Base-by-base conservation (phyloP, 208 protist genomes). In the Entamoeba dispar region DNA sequence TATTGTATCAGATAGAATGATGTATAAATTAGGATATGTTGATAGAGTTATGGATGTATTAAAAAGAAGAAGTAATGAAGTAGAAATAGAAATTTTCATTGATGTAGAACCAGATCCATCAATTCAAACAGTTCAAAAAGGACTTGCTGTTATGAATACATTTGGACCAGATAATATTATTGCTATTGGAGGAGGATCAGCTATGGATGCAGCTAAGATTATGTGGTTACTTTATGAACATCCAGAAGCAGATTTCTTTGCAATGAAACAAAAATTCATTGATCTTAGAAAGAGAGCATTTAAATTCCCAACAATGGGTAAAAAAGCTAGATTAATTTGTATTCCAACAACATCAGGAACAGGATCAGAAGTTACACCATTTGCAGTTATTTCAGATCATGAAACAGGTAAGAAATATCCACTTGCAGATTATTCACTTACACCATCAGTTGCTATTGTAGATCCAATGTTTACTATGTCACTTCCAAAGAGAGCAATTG, bases 141-240 rank as follows among this genome's bases (percentile, higher is more conserved):
- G 27, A n/a, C 34, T 95, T 34, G 50, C 4, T 2, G 6, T 14
- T 10, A 61, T 93, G n/a, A 27, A 69, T 12, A 12, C 91, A 8
- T 95, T 93, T 93, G 15, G 93, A 49, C 7, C 14, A 43, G 31
- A 27, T 43, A 43, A 43, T 43, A 43, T 43, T 43, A 43, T 22
- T 90, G 69, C 69, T 38, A 95, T 97, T 92, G 97, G 97, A 91
- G 97, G 97, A 69, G 97, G 97, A 73, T 97, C 96, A 90, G 92
- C 96, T 86, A 97, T 97, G 91, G 97, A 97, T 95, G 95, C 95
- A 22, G 96, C 96, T 43, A 97, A 97, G 95, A 92, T 97, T 77
- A 95, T 97, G 14, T 95, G 96, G 38, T 95, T 96, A 2, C 31
- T 94, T 6, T 95, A 95, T 43, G 95, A 96, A 19, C 93, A 95